Evolutionary conservation across 371 early-diverging fungal genomes (phyloP).

Genomic region (Mortierella sp.): DNA sequence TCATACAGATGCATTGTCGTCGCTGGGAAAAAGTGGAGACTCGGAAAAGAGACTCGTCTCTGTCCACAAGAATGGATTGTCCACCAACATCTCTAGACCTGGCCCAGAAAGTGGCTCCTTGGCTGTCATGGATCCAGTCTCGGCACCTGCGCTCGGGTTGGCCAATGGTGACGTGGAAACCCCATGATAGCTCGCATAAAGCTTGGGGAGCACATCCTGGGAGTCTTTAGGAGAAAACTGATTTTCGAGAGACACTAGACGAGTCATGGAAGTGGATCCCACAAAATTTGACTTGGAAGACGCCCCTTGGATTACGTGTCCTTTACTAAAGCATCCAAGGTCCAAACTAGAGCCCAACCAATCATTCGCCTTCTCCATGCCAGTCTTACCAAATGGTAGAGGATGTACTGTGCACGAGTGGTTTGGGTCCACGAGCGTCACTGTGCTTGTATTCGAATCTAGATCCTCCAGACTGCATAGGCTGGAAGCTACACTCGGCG

Average conservation of each 20-base stretch:
- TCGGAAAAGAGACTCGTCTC: neutral
- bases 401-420: neutral
- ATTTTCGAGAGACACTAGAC: too few relatives aligned
- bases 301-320: constrained; percentile 70
- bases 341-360: neutral
- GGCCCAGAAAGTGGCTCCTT: too few relatives aligned
- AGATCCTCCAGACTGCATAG: neutral
- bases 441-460: constrained; percentile 17
- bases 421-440: constrained; percentile 24
- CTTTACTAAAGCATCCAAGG: constrained; percentile 88
- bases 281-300: constrained; percentile 77
- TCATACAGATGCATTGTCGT: too few relatives aligned
- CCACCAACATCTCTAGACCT: neutral
- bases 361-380: neutral
- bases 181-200: too few relatives aligned
- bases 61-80: neutral
- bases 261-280: constrained; percentile 67
- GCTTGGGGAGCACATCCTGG: too few relatives aligned
- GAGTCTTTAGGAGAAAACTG: too few relatives aligned
- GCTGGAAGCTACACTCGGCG: neutral
- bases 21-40: neutral
- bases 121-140: too few relatives aligned
- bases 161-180: too few relatives aligned
- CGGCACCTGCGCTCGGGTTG: too few relatives aligned
- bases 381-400: neutral